A percentile compares a stretch with the other conserved stretches of the same genome.
phyloP scores from a whole-genome alignment of 78 protist genomes.

The Chrysochromulina tobinii region DNA sequence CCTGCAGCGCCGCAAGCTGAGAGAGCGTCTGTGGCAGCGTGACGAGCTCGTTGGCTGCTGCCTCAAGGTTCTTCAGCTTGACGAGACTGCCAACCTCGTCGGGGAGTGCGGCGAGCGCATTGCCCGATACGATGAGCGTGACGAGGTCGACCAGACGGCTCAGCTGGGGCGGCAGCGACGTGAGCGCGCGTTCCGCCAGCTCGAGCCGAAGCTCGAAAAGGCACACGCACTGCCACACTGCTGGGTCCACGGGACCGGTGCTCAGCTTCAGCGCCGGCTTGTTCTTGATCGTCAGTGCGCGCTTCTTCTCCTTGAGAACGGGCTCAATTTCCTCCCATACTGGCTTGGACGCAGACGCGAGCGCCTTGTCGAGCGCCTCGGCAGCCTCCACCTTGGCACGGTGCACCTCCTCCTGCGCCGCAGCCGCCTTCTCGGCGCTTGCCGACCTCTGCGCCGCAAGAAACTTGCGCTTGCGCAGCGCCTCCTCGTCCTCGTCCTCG shows the following conservation, averaged over 20 bases:
- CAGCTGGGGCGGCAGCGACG: background rate
- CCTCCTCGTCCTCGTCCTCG: background rate
- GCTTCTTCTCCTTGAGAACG: background rate
- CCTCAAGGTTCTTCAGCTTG: background rate
- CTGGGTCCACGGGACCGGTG: background rate
- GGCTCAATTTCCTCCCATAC: background rate
- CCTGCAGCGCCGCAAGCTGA: background rate
- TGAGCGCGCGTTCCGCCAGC: background rate
- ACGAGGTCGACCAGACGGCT: background rate
- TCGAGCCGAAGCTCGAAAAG: background rate
- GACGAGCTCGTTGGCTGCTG: background rate
- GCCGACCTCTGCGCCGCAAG: background rate
- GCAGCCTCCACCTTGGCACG: background rate
- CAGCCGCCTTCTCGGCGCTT: background rate
- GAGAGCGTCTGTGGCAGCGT: background rate
- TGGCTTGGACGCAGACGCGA: background rate
- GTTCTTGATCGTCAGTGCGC: background rate
- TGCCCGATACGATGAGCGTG: background rate
- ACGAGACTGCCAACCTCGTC: background rate
- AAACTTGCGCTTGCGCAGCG: too few relatives aligned
- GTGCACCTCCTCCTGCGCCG: background rate
- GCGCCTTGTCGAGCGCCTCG: constrained; percentile 1
- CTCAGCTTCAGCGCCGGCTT: background rate
- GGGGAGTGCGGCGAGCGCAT: background rate
- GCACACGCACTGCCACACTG: background rate